Base-by-base conservation (phyloP, 345 rosid genomes). In the Dimocarpus longan region DNA sequence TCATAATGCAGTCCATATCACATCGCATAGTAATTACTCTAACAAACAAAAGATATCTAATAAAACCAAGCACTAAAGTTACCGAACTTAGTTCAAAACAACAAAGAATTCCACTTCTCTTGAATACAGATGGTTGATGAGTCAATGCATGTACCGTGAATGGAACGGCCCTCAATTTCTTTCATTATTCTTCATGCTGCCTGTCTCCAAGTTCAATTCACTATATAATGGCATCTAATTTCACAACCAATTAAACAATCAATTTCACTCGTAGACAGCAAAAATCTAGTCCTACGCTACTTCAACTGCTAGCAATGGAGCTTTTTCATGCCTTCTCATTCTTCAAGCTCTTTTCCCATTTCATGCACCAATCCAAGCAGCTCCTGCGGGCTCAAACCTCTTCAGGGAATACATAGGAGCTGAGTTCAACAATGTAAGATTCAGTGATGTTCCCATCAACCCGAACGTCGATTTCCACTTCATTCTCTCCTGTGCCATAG, bases 361-460 rank as follows among this genome's bases (percentile, higher is more conserved):
- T 43, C 21, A 57, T 67, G 5, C 70, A 39, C 52, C 76, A 6
- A 43, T 24, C 71, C 57, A 10, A 18, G 73, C 68, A 76, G 76
- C 83, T n/a, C 68, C 82, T 11, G 66, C 78, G 24, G 83, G 76
- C 68, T 60, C 89, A 59, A 83, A 76, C 18, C 84, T 88, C 44
- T 88, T 86, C 76, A 65, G 84, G 12, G 87, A 86, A 68, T 86
- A 86, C 46, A 86, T 83, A 7, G 81, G 89, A 70, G 88, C 81
- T 19, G 79, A 81, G 44, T 83, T 79, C 57, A 77, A 81, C 52
- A 71, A 67, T 10, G 82, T 88, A 10, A 80, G 42, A 13, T 82
- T 85, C 79, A 73, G 74, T 13, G 88, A 86, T 42, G 76, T 86
- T 12, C 88, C 88, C 12, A 72, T 83, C 11, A 81, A 83, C 74